Evolutionary conservation across 139 green algal genomes (phyloP).

Genomic region (Diplosphaera chodatii): DNA sequence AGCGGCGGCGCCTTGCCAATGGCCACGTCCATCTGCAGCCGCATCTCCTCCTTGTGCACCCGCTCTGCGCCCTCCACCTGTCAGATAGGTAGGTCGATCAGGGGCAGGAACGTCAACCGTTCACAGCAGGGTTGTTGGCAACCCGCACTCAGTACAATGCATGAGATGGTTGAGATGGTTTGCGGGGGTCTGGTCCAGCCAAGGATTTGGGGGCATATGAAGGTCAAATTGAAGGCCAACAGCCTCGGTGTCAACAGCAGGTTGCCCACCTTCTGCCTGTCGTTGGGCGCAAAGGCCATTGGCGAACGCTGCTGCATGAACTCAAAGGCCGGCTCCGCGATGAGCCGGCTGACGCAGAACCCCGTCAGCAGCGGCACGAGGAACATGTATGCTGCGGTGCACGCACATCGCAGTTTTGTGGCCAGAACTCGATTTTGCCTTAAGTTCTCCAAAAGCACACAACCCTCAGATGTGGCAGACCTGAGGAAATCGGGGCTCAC

Average conservation of each 20-base stretch:
- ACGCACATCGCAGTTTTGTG: too few relatives aligned
- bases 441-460: too few relatives aligned
- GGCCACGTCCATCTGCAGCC: slow-evolving; percentile 69
- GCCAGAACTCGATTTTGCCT: too few relatives aligned
- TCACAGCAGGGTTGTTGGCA: too few relatives aligned
- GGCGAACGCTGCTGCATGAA: slow-evolving; percentile 51
- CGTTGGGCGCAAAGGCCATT: slow-evolving; percentile 62
- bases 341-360: slow-evolving; percentile 44
- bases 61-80: slow-evolving; percentile 45
- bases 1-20: slow-evolving; percentile 69
- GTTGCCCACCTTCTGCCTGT: slow-evolving; percentile 49
- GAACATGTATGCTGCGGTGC: slow-evolving; percentile 31
- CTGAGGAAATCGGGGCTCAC: neutral
- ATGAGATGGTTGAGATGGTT: too few relatives aligned
- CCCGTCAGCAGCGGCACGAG: slow-evolving; percentile 56
- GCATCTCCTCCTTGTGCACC: slow-evolving; percentile 74
- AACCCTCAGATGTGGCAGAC: too few relatives aligned
- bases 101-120: too few relatives aligned
- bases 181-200: too few relatives aligned
- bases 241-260: too few relatives aligned
- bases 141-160: neutral
- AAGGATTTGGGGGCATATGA: too few relatives aligned
- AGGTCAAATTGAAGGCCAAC: too few relatives aligned
- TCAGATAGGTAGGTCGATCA: too few relatives aligned
- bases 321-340: slow-evolving; percentile 65